Conservation (phyloP, 768 basidiomycete genomes). For the Mycena capillaripes region DNA sequence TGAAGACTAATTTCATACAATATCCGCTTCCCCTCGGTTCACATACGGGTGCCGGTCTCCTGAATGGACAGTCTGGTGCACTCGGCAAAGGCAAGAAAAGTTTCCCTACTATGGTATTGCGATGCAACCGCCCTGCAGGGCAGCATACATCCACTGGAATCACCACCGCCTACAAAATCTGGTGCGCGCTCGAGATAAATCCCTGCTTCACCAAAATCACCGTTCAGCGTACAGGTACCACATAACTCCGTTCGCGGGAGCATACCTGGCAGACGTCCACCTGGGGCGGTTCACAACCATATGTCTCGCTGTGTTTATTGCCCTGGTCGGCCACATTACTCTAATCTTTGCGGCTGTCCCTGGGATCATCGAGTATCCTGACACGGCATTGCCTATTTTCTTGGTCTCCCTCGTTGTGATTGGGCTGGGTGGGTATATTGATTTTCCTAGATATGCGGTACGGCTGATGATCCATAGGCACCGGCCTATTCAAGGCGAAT, state of each 20-base stretch:
- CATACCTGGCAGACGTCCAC: slow-evolving; percentile 80
- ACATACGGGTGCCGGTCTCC: slow-evolving; percentile 72
- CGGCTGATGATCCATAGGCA: slow-evolving; percentile 54
- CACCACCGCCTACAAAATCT: slow-evolving; percentile 79
- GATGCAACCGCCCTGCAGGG: slow-evolving; percentile 38
- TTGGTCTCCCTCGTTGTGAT: slow-evolving; percentile 73
- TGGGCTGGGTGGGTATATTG: slow-evolving; percentile 52
- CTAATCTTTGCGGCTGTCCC: slow-evolving; percentile 55
- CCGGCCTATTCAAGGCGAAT: slow-evolving; percentile 84
- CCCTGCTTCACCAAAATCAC: too few species aligned
- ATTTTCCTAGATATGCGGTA: neutral
- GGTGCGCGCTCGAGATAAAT: slow-evolving; percentile 50
- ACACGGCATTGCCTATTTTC: slow-evolving; percentile 66
- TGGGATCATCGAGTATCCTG: slow-evolving; percentile 68
- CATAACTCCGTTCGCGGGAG: slow-evolving; percentile 75
- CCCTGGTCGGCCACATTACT: slow-evolving; percentile 53
- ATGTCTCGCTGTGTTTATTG: slow-evolving; percentile 69
- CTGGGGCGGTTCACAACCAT: slow-evolving; percentile 85
- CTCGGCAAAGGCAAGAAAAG: slow-evolving; percentile 57
- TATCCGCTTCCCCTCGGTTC: slow-evolving; percentile 77
- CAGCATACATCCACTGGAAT: slow-evolving; percentile 83
- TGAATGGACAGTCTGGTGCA: slow-evolving; percentile 74
- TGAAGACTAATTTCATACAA: slow-evolving; percentile 79
- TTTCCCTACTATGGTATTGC: neutral
- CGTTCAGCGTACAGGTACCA: slow-evolving; percentile 61